Evolutionary conservation across 192 early-diverging fungal species (phyloP), one percentile per base, ranked within the genome.

Genomic region (Umbelopsis vinacea): DNA sequence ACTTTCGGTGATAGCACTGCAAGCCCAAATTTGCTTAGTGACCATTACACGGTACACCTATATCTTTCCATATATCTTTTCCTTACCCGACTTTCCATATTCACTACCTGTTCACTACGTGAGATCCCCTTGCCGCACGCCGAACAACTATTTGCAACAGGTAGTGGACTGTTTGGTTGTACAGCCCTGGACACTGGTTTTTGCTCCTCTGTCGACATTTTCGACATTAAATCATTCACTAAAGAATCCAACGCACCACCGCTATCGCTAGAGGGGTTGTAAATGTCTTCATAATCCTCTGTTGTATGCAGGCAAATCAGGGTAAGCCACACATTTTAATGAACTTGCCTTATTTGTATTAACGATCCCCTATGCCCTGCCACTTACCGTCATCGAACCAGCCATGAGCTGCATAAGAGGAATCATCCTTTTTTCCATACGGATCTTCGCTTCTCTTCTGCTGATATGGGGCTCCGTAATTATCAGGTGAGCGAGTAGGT

Each of bases 1-100:
- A 90, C 24, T 79, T 70, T 14, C 77, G 73, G 60, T 90, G 88
- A 67, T 79, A 79, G 52, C 66, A 71, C 75, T 76, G 23, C 22
- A 46, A 57, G 40, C 40, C 40, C 0, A 55, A n/a, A 35, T 10
- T 14, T 50, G 17, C 23, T 43, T 21, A 29, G 53, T 37, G 19
- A 19, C 35, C 52, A 53, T 29, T 55, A 17, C 14, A 21, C n/a
- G 17, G 17, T 21, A 50, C 15, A 50, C 48, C 15, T 50, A 53
- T 52, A 67, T 63, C 15, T 43, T n/a, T 23, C 4, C 5, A 69
- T 7, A 9, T 52, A 14, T 8, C 14, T 12, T 37, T 15, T 0
- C 46, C 29, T 57, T 74, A 74, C 77, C 68, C 68, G 70, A 23
- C 67, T 54, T 9, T 67, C 73, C 15, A 40, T 70, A 52, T 52